A percentile compares a stretch with the other conserved stretches of the same genome.
Conservation (phyloP, 1,284 basidiomycete genomes). For the Garcileccinum viscosum region DNA sequence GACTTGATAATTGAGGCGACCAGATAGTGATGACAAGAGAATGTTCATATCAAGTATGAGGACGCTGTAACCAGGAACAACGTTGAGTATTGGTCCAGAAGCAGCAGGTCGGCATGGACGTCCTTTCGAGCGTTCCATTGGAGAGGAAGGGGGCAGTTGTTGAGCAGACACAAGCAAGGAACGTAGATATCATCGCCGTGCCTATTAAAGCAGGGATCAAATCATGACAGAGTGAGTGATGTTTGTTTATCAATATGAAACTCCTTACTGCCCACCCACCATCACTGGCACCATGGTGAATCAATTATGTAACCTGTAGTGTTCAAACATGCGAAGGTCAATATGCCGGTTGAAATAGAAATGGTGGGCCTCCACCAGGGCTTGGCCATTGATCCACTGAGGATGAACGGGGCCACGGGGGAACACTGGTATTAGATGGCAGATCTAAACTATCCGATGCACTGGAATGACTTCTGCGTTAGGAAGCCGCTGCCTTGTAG, state of each 20-base stretch:
- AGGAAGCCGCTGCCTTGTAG: neutral
- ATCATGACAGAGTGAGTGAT: no score
- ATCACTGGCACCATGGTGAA: no score
- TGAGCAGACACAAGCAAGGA: constrained; percentile 58
- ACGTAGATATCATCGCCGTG: constrained; percentile 70
- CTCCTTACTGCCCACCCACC: no score
- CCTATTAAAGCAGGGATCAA: constrained; percentile 55
- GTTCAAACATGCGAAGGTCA: neutral
- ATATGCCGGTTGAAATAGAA: neutral
- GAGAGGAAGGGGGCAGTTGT: constrained; percentile 38
- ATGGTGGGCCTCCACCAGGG: no score
- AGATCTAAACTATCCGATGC: neutral
- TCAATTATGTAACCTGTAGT: no score
- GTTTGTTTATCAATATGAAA: no score
- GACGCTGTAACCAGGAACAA: constrained; percentile 86
- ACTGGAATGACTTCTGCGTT: neutral
- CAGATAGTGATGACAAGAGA: constrained; percentile 80
- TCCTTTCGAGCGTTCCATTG: constrained; percentile 44
- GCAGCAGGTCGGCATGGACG: constrained; percentile 39
- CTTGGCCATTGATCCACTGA: neutral
- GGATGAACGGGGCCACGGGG: neutral
- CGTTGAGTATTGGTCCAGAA: constrained; percentile 53
- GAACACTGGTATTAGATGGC: neutral
- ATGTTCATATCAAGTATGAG: constrained; percentile 97
- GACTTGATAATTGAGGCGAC: constrained; percentile 82